A percentile compares a stretch with the other conserved stretches of the same genome.
These are phyloP conservation scores for Rhytidhysteron rufulum DNA, from an alignment of 2,329 filamentous ascomycete genomes.

Conservation along the genomic window DNA sequence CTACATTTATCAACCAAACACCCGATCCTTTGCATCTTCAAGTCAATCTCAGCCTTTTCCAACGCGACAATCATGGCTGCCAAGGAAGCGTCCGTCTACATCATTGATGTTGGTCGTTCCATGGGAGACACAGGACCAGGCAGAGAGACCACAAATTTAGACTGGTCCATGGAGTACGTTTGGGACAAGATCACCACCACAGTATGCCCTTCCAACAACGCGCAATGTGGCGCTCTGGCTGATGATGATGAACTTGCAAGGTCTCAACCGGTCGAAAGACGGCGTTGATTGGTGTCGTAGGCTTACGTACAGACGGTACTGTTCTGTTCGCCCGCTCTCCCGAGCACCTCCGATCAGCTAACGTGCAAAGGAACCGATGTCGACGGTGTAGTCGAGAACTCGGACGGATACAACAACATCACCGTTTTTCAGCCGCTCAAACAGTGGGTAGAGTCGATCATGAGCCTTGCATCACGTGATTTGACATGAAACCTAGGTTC, in stretches of 20 bases:
- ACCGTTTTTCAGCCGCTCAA: slow-evolving; percentile 61
- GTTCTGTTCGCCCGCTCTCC: no score
- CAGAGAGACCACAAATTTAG: slow-evolving; percentile 73
- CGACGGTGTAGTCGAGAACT: slow-evolving; percentile 51
- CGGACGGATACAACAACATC: slow-evolving; percentile 77
- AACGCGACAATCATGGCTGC: slow-evolving; percentile 70
- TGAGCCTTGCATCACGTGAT: neutral
- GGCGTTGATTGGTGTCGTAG: slow-evolving; percentile 72
- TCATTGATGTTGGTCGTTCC: slow-evolving; percentile 82
- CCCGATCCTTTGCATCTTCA: no score
- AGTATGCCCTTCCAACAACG: slow-evolving; percentile 45
- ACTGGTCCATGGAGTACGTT: slow-evolving; percentile 86
- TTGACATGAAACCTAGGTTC: slow-evolving; percentile 37
- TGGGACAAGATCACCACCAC: slow-evolving; percentile 88
- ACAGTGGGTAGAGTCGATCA: slow-evolving; percentile 56
- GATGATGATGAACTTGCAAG: slow-evolving; percentile 31
- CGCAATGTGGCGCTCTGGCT: neutral
- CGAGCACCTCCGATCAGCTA: neutral
- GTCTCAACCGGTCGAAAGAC: slow-evolving; percentile 69
- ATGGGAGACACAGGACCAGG: slow-evolving; percentile 72
- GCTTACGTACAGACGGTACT: slow-evolving; percentile 69
- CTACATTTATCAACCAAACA: no score
- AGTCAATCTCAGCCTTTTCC: neutral
- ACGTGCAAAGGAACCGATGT: slow-evolving; percentile 21
- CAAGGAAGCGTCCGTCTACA: slow-evolving; percentile 90